Conservation (phyloP, 2,329 filamentous ascomycete genomes). For the Tolypocladium pustulatum region DNA sequence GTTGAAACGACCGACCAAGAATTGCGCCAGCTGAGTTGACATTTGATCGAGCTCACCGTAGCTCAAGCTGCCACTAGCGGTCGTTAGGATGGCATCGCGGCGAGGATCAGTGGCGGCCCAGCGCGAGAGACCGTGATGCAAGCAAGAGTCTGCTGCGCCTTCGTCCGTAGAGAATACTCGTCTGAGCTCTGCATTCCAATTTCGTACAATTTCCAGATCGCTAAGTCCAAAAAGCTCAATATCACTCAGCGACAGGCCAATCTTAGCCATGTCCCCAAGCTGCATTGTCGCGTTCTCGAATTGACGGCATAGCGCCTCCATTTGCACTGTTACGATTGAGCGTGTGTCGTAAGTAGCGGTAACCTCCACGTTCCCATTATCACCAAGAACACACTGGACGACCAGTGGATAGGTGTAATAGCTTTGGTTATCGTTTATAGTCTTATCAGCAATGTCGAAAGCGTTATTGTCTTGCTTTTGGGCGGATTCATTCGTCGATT, state of each 20-base stretch:
- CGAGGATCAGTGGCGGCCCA: not conserved
- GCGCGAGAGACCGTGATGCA: not conserved
- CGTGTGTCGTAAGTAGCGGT: not conserved
- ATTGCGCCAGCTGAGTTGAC: not conserved
- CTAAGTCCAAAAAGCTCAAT: not conserved
- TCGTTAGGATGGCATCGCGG: not conserved
- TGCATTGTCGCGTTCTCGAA: not conserved
- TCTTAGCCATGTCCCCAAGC: conserved; percentile 4
- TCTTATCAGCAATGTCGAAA: not conserved
- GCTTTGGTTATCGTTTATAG: not conserved
- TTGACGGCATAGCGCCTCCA: not conserved
- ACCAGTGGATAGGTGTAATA: conserved; percentile 1
- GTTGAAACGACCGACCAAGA: not conserved
- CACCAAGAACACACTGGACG: not conserved
- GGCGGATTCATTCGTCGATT: not conserved
- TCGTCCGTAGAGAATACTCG: not conserved
- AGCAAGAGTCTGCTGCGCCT: not conserved
- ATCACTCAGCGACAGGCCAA: conserved; percentile 15
- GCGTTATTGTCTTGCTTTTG: no score
- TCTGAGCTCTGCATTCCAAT: not conserved
- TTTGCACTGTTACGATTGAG: not conserved
- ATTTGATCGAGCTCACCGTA: conserved; percentile 4
- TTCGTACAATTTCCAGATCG: not conserved
- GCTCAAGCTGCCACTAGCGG: not conserved
- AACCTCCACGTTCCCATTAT: not conserved